These are phyloP conservation scores for Suillus clintonianus DNA, from an alignment of 768 basidiomycete species.

Conservation along the genomic window DNA sequence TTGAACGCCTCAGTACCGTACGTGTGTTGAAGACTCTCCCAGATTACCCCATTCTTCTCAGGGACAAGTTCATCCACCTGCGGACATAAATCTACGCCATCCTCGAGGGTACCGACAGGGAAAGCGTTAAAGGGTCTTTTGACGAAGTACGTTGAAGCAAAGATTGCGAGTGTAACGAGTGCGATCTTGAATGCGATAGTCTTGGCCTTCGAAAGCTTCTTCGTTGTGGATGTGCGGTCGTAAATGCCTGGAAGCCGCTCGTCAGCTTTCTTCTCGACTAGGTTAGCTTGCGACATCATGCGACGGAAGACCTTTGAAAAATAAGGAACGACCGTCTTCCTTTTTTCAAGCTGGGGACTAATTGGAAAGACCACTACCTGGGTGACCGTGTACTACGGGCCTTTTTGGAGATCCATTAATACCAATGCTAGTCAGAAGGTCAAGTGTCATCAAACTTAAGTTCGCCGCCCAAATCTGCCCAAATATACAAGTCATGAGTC, in stretches of 20 bases:
- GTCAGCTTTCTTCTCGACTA: neutral
- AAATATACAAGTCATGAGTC: neutral
- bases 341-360: neutral
- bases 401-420: neutral
- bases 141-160: constrained; percentile 15
- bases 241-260: neutral
- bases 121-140: neutral
- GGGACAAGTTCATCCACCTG: constrained; percentile 36
- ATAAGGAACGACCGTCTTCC: neutral
- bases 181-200: constrained; percentile 7
- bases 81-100: constrained; percentile 29
- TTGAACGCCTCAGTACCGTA: constrained; percentile 39
- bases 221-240: constrained; percentile 5
- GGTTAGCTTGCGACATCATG: neutral
- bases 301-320: neutral
- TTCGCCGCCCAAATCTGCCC: neutral
- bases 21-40: constrained; percentile 29
- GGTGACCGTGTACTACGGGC: too few relatives aligned
- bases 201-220: constrained; percentile 35
- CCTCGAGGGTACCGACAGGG: neutral
- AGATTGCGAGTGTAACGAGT: constrained; percentile 16
- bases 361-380: neutral
- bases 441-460: neutral
- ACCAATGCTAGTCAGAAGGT: neutral
- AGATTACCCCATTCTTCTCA: constrained; percentile 33